A percentile compares a stretch with the other conserved stretches of the same genome.
Evolutionary conservation across 352 stramenopile species (phyloP).

Genomic region (Phytophthora citrophthora): DNA sequence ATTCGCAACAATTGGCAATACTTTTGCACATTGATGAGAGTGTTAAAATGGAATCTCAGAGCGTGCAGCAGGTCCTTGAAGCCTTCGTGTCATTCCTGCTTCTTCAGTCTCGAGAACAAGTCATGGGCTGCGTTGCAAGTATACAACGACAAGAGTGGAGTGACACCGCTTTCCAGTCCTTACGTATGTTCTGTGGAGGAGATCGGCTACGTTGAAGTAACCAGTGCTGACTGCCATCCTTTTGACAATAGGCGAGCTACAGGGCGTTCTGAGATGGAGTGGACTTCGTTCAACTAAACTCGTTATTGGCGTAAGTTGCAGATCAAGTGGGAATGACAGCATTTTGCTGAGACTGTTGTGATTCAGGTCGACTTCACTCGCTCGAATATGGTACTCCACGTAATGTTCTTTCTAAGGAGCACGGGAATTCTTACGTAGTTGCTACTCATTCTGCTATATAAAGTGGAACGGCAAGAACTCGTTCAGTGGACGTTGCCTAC

Average conservation of each 20-base stretch:
- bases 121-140: conserved; percentile 44
- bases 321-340: neutral
- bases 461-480: conserved; percentile 68
- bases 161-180: conserved; percentile 6
- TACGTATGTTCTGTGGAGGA: conserved; percentile 1
- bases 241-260: conserved; percentile 57
- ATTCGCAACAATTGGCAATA: neutral
- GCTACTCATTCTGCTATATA: conserved; percentile 20
- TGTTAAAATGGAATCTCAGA: conserved; percentile 14
- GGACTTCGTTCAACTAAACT: conserved; percentile 74
- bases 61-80: conserved; percentile 15
- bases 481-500: conserved; percentile 70
- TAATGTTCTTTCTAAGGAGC: neutral
- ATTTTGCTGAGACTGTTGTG: conserved; percentile 14
- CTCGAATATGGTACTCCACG: conserved; percentile 61
- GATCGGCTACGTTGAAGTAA: neutral
- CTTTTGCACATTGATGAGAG: neutral
- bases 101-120: conserved; percentile 1
- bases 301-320: conserved; percentile 63
- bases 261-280: conserved; percentile 60
- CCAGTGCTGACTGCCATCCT: conserved; percentile 6
- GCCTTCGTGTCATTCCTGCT: conserved; percentile 14
- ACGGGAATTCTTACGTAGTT: neutral
- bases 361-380: conserved; percentile 81
- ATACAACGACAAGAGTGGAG: conserved; percentile 5